phyloP scores from a whole-genome alignment of 169 alveolate species.

The Theileria orientalis region DNA sequence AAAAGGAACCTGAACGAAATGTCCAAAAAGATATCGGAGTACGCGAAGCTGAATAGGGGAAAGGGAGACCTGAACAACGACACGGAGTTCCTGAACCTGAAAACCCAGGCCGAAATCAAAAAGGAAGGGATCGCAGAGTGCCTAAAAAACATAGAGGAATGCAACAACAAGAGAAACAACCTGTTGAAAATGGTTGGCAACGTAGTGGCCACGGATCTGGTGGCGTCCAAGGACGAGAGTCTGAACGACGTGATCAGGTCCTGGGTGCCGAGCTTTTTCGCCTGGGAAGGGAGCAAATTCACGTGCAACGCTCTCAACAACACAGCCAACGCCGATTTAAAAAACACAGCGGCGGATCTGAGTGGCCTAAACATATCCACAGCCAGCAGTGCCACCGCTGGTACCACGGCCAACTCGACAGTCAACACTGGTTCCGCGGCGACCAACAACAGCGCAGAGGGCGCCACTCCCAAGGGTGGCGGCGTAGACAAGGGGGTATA shows the following conservation, averaged over 20 bases:
- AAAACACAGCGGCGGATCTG: not conserved
- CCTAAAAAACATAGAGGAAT: slow-evolving; percentile 68
- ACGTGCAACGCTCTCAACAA: not conserved
- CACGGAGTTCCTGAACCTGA: slow-evolving; percentile 65
- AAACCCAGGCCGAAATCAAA: slow-evolving; percentile 64
- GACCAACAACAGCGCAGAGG: not conserved
- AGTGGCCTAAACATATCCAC: not conserved
- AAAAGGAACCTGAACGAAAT: slow-evolving; percentile 67
- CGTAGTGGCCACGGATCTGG: slow-evolving; percentile 88
- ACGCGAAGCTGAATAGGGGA: slow-evolving; percentile 59
- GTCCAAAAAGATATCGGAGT: slow-evolving; percentile 57
- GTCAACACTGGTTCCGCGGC: slow-evolving; percentile 4
- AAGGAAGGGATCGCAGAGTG: slow-evolving; percentile 70
- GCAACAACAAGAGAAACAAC: slow-evolving; percentile 69
- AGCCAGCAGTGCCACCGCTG: not conserved
- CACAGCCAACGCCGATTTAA: not conserved
- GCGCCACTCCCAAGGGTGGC: not conserved
- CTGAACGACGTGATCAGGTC: slow-evolving; percentile 85
- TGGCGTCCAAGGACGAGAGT: slow-evolving; percentile 90
- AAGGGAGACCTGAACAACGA: slow-evolving; percentile 18
- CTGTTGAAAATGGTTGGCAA: slow-evolving; percentile 87
- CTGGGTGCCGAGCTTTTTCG: slow-evolving; percentile 88
- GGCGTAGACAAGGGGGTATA: not conserved
- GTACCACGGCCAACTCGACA: not conserved
- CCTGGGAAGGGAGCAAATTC: slow-evolving; percentile 67